Base-by-base conservation (phyloP, 2,329 filamentous ascomycete genomes). In the Ceratocystis cubensis region DNA sequence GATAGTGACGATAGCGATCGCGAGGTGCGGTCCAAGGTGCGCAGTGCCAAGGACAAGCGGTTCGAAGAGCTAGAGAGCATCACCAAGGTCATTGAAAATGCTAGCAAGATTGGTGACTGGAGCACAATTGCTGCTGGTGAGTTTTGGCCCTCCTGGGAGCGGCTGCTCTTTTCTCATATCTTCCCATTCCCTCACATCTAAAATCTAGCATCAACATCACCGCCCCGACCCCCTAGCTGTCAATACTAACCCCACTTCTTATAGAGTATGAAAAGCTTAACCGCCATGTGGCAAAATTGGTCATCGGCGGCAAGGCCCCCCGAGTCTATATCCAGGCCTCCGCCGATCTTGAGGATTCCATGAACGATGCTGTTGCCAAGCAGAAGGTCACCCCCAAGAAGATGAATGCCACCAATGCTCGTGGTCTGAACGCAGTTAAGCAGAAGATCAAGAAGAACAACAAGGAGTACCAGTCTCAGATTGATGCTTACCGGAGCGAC, bases 401-500 rank as follows among this genome's bases (percentile, higher is more conserved):
- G 84, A 96, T 97, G 92, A 99, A 96, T 79, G 91, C 92, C 69
- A 94, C 88, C 74, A 95, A 93, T 75, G 88, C 91, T 71, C 90
- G 91, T 78, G 91, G 92, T 73, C 84, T 99, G 73, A 99, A 97
- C 76, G 91, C 92, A 69, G 89, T 97, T 74, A 96, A 96, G 80
- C 94, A 99, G 78, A 92, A 92, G 79, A 91, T 99, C 81, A 92
- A 93, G 85, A 97, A 96, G 84, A 93, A 93, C 79, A 96, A 93
- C 83, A 95, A 96, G 79, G 93, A 97, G 70, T 93, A 93, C 78
- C 85, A 90, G 74, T 81, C 83, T 69, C 89, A 96, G 74, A 88
- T 99, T 72, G 91, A 96, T 72, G 84, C 87, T 70, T 99, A 93
- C 80, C 84, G 89, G 71, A 87, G 84, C 70, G 85, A 96, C 76